Percentiles rank a stretch among this genome's conserved stretches.
These are phyloP conservation scores for Trametes versicolor DNA, from an alignment of 1,284 basidiomycete species.

Conservation along the genomic window DNA sequence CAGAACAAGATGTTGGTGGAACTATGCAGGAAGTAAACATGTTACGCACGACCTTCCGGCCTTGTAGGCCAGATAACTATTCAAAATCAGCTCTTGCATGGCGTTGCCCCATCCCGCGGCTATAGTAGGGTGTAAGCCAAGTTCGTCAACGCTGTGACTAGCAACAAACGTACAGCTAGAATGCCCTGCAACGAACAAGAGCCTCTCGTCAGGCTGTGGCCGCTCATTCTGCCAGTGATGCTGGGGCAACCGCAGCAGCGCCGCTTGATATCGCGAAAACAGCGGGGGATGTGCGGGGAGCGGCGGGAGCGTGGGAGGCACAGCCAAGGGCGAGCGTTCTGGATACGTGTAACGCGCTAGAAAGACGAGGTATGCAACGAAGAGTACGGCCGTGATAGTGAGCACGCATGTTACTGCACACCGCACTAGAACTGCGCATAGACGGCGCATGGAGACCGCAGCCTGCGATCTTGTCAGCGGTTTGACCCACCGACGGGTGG, in stretches of 20 bases:
- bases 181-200: slow-evolving; percentile 23
- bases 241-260: slow-evolving; percentile 22
- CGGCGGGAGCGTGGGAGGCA: not conserved
- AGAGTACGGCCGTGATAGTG: not conserved
- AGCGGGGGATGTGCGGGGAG: slow-evolving; percentile 16
- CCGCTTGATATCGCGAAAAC: slow-evolving; percentile 18
- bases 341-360: not conserved
- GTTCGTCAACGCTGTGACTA: not conserved
- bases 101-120: slow-evolving; percentile 58
- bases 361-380: not conserved
- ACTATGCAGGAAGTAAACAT: not conserved
- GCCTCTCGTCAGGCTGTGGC: slow-evolving; percentile 11
- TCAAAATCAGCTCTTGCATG: slow-evolving; percentile 61
- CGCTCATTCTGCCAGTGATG: slow-evolving; percentile 18
- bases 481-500: not conserved
- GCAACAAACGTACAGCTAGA: not conserved
- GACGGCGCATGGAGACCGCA: not conserved
- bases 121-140: not conserved
- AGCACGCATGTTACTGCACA: not conserved
- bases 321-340: not conserved
- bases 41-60: slow-evolving; percentile 53
- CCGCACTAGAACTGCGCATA: not conserved
- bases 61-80: slow-evolving; percentile 57
- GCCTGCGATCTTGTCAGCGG: not conserved
- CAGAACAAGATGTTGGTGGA: too few relatives aligned